Conservation (phyloP, 2,329 filamentous ascomycete species). For the Xylariales sp. region DNA sequence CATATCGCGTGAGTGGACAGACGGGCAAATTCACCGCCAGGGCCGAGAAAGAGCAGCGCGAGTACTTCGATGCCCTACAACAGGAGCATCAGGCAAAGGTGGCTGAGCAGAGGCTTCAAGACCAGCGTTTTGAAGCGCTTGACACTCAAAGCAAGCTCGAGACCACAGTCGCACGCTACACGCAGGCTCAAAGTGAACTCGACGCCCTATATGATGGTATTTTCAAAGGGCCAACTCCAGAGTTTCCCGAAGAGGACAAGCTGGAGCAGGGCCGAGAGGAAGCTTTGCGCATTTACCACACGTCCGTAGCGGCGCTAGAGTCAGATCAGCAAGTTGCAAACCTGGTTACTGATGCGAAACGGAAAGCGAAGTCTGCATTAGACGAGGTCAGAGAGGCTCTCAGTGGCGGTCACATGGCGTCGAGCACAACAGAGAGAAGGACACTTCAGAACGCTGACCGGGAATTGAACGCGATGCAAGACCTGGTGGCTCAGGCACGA, state of each 20-base stretch:
- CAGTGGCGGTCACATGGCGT: neutral
- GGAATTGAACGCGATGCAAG: neutral
- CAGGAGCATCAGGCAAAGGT: conserved; percentile 7
- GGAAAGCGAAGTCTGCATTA: neutral
- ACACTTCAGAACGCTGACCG: neutral
- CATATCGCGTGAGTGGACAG: conserved; percentile 5
- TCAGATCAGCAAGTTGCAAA: neutral
- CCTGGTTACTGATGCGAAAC: neutral
- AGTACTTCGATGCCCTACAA: conserved; percentile 7
- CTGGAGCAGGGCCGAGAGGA: neutral
- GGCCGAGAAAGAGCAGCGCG: neutral
- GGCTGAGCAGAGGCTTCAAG: neutral
- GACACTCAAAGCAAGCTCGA: neutral
- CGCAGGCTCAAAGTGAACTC: neutral
- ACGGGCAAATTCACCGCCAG: conserved; percentile 1
- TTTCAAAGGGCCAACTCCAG: conserved; percentile 1
- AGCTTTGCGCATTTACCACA: neutral
- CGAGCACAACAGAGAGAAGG: neutral
- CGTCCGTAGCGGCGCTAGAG: neutral
- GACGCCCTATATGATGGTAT: conserved; percentile 4
- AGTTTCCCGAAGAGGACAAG: conserved; percentile 3
- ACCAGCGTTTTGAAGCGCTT: neutral
- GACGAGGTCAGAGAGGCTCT: neutral
- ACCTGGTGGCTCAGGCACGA: neutral
- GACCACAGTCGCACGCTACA: neutral